These are phyloP conservation scores for Eimeria sp. DNA, from an alignment of 169 alveolate genomes.

Conservation along the genomic window DNA sequence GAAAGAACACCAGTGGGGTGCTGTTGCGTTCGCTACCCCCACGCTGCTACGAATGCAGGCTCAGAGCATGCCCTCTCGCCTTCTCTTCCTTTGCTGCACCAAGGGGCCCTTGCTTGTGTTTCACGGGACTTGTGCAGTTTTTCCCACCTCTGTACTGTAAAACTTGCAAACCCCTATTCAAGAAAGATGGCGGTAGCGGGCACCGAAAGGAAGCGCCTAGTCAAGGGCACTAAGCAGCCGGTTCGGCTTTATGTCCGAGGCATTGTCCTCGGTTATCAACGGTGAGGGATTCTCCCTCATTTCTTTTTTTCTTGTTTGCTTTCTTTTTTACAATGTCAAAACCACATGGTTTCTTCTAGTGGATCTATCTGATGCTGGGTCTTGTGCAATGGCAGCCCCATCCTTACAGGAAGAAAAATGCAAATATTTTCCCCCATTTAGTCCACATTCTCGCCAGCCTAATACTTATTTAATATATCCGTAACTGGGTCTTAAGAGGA, in stretches of 20 bases:
- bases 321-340: background rate
- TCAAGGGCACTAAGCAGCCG: conserved; percentile 89
- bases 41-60: conserved; percentile 12
- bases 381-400: background rate
- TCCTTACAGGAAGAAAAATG: background rate
- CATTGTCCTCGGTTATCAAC: conserved; percentile 95
- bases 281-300: conserved; percentile 84
- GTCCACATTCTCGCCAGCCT: background rate
- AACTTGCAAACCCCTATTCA: background rate
- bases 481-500: background rate
- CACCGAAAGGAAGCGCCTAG: conserved; percentile 50
- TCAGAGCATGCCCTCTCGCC: conserved; percentile 33
- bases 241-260: conserved; percentile 95
- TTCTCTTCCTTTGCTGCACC: conserved; percentile 6
- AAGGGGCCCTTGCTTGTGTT: conserved; percentile 4
- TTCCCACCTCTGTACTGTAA: background rate
- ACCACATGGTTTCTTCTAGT: background rate
- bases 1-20: conserved; percentile 40
- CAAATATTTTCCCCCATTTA: background rate
- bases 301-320: background rate
- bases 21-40: conserved; percentile 42
- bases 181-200: conserved; percentile 54
- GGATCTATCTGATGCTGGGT: background rate
- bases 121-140: conserved; percentile 43
- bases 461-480: background rate